These are phyloP conservation scores for Triticum urartu DNA, from an alignment of 176 grass and related monocot genomes.

Conservation along the genomic window DNA sequence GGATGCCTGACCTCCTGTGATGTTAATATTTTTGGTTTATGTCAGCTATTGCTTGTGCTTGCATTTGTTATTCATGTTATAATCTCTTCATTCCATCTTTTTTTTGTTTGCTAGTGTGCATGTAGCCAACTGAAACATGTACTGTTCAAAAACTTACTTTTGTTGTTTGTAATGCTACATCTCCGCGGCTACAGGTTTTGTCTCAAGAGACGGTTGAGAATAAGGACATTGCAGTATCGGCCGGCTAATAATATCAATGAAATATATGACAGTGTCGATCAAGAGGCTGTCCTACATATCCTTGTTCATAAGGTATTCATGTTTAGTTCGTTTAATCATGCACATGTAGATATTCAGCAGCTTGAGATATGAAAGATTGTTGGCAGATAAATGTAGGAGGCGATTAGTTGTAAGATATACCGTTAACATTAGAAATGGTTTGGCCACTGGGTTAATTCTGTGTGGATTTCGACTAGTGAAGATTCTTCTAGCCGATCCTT, in stretches of 20 bases:
- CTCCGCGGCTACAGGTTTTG: slow-evolving; percentile 63
- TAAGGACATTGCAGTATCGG: slow-evolving; percentile 85
- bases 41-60: slow-evolving; percentile 26
- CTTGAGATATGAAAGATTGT: neutral
- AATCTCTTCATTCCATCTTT: neutral
- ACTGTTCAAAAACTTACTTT: neutral
- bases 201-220: slow-evolving; percentile 83
- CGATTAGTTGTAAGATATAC: neutral
- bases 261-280: slow-evolving; percentile 87
- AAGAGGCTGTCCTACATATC: slow-evolving; percentile 78
- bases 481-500: neutral
- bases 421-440: slow-evolving; percentile 14
- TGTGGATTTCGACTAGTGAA: neutral
- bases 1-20: neutral
- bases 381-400: neutral
- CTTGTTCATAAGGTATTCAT: slow-evolving; percentile 95
- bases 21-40: slow-evolving; percentile 11
- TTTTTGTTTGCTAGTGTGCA: neutral
- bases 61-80: neutral
- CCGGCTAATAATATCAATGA: slow-evolving; percentile 77
- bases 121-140: neutral
- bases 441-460: slow-evolving; percentile 16
- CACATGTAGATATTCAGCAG: neutral
- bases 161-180: slow-evolving; percentile 36
- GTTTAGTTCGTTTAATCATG: slow-evolving; percentile 6